Conservation (phyloP, 768 basidiomycete species). For the Collybia mongolica region DNA sequence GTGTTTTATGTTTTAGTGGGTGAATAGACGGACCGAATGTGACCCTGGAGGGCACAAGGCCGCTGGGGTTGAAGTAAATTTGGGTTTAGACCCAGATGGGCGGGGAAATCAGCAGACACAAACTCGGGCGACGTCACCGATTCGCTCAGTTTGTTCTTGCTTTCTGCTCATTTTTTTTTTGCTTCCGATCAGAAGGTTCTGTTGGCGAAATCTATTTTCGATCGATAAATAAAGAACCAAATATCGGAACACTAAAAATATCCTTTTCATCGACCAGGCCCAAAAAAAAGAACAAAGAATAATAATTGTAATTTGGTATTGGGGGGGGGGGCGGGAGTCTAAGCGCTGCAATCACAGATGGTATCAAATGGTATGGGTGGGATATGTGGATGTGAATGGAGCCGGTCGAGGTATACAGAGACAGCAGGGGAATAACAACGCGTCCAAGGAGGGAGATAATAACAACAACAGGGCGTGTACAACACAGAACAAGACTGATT, state of each 20-base stretch:
- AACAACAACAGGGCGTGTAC: constrained; percentile 15
- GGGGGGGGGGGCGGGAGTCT: too few species aligned
- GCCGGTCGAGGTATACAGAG: constrained; percentile 17
- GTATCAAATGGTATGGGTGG: constrained; percentile 15
- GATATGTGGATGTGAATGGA: constrained; percentile 6
- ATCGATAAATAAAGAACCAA: constrained; percentile 18
- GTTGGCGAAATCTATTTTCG: constrained; percentile 30
- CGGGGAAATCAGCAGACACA: too few species aligned
- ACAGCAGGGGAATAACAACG: constrained; percentile 3
- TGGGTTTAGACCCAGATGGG: too few species aligned
- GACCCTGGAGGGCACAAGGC: too few species aligned
- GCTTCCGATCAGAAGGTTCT: constrained; percentile 44
- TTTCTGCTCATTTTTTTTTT: constrained; percentile 9
- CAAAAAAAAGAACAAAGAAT: constrained; percentile 4
- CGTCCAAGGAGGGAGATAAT: constrained; percentile 4
- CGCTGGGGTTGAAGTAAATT: too few species aligned
- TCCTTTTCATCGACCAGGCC: too few species aligned
- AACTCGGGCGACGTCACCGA: too few species aligned
- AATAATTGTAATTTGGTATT: not conserved
- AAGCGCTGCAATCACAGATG: not conserved
- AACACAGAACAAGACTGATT: constrained; percentile 25
- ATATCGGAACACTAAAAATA: too few species aligned
- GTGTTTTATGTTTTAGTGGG: too few species aligned
- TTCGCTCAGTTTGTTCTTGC: too few species aligned
- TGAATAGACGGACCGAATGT: too few species aligned